Conservation (phyloP, 2,329 filamentous ascomycete genomes). For the Nemania abortiva region DNA sequence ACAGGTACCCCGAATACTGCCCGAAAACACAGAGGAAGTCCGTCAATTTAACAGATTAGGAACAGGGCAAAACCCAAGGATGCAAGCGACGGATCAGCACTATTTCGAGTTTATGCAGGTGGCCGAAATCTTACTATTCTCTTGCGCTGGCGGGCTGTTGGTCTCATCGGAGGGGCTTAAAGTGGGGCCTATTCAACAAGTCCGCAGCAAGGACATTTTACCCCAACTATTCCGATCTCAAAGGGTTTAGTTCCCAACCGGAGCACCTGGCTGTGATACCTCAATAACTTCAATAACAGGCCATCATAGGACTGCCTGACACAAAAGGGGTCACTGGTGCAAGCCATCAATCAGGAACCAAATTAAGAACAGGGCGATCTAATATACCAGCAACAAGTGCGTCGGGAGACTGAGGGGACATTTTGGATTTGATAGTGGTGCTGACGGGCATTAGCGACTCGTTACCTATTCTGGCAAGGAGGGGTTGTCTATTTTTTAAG, state of each 20-base stretch:
- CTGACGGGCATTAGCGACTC: conserved; percentile 21
- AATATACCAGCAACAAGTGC: conserved; percentile 1
- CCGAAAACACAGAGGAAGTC: not conserved
- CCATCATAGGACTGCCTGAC: not conserved
- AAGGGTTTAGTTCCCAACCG: conserved; percentile 24
- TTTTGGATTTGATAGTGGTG: conserved; percentile 9
- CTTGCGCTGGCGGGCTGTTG: conserved; percentile 13
- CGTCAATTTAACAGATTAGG: conserved; percentile 33
- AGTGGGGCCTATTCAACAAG: conserved; percentile 48
- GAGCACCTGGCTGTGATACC: conserved; percentile 20
- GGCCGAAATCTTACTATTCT: conserved; percentile 29
- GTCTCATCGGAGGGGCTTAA: conserved; percentile 29
- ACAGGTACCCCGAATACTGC: conserved; percentile 22
- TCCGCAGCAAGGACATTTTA: conserved; percentile 46
- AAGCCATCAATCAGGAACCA: not conserved
- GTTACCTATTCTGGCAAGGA: conserved; percentile 30
- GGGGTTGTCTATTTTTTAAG: conserved; percentile 25
- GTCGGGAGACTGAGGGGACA: conserved; percentile 5
- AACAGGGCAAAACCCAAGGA: conserved; percentile 27
- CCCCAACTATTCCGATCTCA: conserved; percentile 51
- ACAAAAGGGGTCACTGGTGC: not conserved
- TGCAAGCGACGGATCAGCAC: conserved; percentile 8
- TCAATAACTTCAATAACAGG: conserved; percentile 6
- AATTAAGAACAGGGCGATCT: not conserved
- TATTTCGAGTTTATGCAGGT: conserved; percentile 29